Conservation (phyloP, 495 filamentous ascomycete species). For the Oidiodendron maius region DNA sequence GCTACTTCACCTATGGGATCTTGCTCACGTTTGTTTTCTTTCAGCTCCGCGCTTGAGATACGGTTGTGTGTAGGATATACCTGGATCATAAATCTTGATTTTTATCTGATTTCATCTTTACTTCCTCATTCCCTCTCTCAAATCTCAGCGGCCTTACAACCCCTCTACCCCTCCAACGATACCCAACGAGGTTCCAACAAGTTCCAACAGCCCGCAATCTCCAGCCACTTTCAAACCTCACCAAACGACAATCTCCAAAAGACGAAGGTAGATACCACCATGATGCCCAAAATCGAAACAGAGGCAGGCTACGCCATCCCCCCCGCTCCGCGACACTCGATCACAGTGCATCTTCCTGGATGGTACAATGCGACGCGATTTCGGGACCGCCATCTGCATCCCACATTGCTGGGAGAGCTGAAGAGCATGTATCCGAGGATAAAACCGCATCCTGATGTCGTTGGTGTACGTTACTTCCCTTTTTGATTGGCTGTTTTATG, state of each 20-base stretch:
- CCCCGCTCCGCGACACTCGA: constrained; percentile 33
- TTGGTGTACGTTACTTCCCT: constrained; percentile 10
- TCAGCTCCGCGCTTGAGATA: too few species aligned
- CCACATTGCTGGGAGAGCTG: constrained; percentile 19
- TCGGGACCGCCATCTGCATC: constrained; percentile 29
- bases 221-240: constrained; percentile 21
- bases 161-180: too few species aligned
- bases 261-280: constrained; percentile 15
- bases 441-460: constrained; percentile 25
- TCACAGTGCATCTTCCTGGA: constrained; percentile 30
- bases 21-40: too few species aligned
- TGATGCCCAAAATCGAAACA: constrained; percentile 29
- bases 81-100: too few species aligned
- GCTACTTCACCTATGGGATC: too few species aligned
- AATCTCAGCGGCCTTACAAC: too few species aligned
- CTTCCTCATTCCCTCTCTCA: too few species aligned
- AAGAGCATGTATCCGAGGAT: constrained; percentile 39
- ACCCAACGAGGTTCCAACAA: too few species aligned
- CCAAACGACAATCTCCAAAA: constrained; percentile 18
- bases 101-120: too few species aligned
- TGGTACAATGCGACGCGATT: constrained; percentile 25
- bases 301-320: constrained; percentile 32
- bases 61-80: too few species aligned
- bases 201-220: too few species aligned
- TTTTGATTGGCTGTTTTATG: too few species aligned